Evolutionary conservation across 148 eudicot species (phyloP), one percentile per base, ranked within the genome.

Genomic region (Rhododendron williamsianum): DNA sequence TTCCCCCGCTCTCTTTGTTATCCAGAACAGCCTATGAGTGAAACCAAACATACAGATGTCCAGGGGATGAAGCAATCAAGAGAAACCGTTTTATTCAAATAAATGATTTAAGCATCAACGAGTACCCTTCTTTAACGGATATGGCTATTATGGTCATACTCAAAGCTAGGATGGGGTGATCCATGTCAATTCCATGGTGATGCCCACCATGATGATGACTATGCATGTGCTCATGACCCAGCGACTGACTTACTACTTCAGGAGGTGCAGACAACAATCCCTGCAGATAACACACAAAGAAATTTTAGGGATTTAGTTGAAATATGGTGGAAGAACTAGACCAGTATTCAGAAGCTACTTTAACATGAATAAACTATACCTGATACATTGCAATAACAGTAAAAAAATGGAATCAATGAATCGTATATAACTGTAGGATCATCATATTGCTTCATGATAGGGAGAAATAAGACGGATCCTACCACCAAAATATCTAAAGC

Each of bases 1-100:
- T 87, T 97, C 99, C 65, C 95, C 99, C 21, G 96, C 98, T 87
- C 86, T 91, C 90, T 93, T 97, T 72, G 99, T 97, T 88, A 93
- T 92, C 98, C 99, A 92, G 88, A 88, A 97, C 82, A 97, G 92
- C 88, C 99, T 97, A 89, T 72, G 69, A 41, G 72, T 25, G 81
- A 81, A 84, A 81, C 38, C 76, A 38, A 86, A 81, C 52, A 87
- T 80, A 45, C 60, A 41, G 76, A 63, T 52, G 43, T 45, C 63
- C 21, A 5, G 10, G 78, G 11, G 35, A 76, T 16, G 21, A 60
- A 71, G 60, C 27, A 79, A n/a, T 74, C 76, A 76, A 86, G 48
- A 19, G 27, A 43, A 27, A 13, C 69, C 7, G 13, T 15, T 30
- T 46, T 72, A 25, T 51, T 56, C 9, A 60, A 9, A 63, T 11